Percentiles rank a stretch among this genome's conserved stretches.
phyloP scores from a whole-genome alignment of 805 yeast species.

The Saturnispora galanensis region DNA sequence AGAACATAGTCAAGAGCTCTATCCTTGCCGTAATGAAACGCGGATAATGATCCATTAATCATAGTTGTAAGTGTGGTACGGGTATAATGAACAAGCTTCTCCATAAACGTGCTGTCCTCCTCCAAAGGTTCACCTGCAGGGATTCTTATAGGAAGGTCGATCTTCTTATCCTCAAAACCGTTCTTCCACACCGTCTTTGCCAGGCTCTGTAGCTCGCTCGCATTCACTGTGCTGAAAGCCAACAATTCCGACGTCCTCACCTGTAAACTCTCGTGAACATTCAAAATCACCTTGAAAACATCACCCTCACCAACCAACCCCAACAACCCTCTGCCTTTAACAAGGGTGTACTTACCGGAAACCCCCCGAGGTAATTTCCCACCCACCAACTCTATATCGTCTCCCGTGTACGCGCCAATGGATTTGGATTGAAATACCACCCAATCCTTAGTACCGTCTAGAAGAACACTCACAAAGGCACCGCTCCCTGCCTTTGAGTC shows the following conservation, averaged over 20 bases:
- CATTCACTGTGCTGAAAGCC: conserved; percentile 42
- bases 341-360: conserved; percentile 34
- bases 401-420: conserved; percentile 44
- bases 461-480: conserved; percentile 34
- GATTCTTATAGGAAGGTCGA: no score
- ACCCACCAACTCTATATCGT: conserved; percentile 16
- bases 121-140: neutral
- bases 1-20: conserved; percentile 15
- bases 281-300: conserved; percentile 37
- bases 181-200: conserved; percentile 13
- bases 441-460: conserved; percentile 60
- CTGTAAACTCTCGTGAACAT: conserved; percentile 37
- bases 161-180: neutral
- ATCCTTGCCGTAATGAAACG: neutral
- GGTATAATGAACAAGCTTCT: neutral
- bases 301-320: conserved; percentile 48
- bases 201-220: conserved; percentile 27
- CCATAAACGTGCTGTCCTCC: neutral
- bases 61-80: neutral
- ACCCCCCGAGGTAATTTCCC: conserved; percentile 30
- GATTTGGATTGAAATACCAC: conserved; percentile 41
- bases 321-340: conserved; percentile 49
- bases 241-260: conserved; percentile 38
- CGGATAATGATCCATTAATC: neutral
- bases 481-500: conserved; percentile 14